These are phyloP conservation scores for Hypoxylon sp. DNA, from an alignment of 2,329 filamentous ascomycete species.

Conservation along the genomic window DNA sequence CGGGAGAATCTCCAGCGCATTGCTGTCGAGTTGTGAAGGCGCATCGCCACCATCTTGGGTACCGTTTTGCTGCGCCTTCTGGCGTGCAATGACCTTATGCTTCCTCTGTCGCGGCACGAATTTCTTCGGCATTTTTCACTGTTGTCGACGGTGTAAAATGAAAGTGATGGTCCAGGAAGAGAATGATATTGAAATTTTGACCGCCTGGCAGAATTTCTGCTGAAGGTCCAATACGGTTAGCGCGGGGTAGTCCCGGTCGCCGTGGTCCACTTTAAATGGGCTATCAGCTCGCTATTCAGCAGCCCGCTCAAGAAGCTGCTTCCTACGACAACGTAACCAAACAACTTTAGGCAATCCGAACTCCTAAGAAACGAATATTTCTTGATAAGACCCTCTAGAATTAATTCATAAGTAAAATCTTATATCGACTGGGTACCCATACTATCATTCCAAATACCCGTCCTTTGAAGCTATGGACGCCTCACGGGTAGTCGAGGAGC, in stretches of 20 bases:
- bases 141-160: slow-evolving; percentile 22
- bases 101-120: slow-evolving; percentile 77
- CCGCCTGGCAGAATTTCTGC: slow-evolving; percentile 53
- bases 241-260: slow-evolving; percentile 45
- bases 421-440: not conserved
- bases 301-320: not conserved
- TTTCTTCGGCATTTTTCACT: slow-evolving; percentile 64
- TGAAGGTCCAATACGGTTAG: slow-evolving; percentile 41
- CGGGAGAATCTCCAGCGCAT: slow-evolving; percentile 67
- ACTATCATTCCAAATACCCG: not conserved
- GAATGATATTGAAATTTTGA: slow-evolving; percentile 52
- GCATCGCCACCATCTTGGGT: slow-evolving; percentile 58
- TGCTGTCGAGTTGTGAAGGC: slow-evolving; percentile 62
- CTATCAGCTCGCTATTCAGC: not conserved
- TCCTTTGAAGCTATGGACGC: slow-evolving; percentile 57
- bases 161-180: slow-evolving; percentile 36
- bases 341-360: not conserved
- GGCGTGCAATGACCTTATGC: slow-evolving; percentile 77
- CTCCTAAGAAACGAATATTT: not conserved
- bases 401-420: not conserved
- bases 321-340: not conserved
- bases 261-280: not conserved
- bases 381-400: not conserved
- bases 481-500: slow-evolving; percentile 62
- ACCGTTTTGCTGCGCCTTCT: slow-evolving; percentile 64